Evolutionary conservation across 352 stramenopile genomes (phyloP), one percentile per base, ranked within the genome.

Genomic region (Globisporangium splendens): DNA sequence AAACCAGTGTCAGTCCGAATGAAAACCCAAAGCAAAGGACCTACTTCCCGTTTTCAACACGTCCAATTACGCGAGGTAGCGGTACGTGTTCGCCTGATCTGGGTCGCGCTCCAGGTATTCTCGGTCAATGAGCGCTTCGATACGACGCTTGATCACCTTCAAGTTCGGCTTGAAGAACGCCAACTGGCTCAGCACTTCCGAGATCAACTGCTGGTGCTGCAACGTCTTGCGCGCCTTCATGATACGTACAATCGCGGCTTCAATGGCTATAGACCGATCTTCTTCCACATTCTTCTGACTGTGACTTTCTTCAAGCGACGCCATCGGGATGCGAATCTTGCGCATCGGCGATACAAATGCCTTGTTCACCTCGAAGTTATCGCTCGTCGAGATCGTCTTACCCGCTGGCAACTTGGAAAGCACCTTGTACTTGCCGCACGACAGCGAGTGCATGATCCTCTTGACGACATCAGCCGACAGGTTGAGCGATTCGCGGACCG

Each of bases 151-250:
- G 66, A 99, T 98, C 50, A 93, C 91, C 76, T 98, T 98, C 48
- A 98, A 83, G 62, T 99, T 97, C 13, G 98, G 97, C 64, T 97
- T 97, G 84, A 99, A 99, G 69, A 99, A 99, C 8, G 90, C 81
- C 38, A 99, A 82, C 68, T 99, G 97, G 38, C 79, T 96, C 42
- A 99, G 72, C 53, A 99, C 97, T 75, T 99, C 97, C 39, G 97
- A 98, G 46, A 99, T 91, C 13, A 99, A 86, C 70, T 99, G 92
- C 70, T 99, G 95, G 72, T 99, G 97, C 56, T 96, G 82, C 55
- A 99, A 77, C 33, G 93, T 98, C 76, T 98, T 98, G 59, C 96
- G 79, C 18, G 96, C 96, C 80, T 99, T 99, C 98, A 99, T 99
- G 78, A 99, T 99, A 72, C 98, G 93, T 43, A 99, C 98, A 67